These are phyloP conservation scores for Spathaspora jeffriesii DNA, from an alignment of 1,139 yeast genomes.

Conservation along the genomic window DNA sequence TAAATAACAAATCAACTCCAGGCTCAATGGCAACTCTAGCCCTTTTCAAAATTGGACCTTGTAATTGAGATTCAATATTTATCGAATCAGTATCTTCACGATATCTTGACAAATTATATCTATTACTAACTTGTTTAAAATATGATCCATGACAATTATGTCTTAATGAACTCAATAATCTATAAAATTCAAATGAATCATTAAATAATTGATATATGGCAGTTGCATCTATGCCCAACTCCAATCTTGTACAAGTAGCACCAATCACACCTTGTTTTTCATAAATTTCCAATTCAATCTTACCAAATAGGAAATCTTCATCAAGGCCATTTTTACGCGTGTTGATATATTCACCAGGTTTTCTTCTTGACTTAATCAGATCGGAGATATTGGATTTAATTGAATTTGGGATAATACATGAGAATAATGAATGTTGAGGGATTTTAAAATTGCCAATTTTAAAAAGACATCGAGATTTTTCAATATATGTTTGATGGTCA, in stretches of 20 bases:
- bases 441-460: background rate
- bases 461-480: background rate
- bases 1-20: conserved; percentile 4
- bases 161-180: background rate
- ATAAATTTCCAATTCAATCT: background rate
- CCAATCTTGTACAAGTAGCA: background rate
- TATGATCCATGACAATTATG: background rate
- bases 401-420: background rate
- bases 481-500: background rate
- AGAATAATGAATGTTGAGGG: background rate
- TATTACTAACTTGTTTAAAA: background rate
- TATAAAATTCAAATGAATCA: background rate
- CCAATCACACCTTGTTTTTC: background rate
- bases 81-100: conserved; percentile 2
- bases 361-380: background rate
- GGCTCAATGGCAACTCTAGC: conserved; percentile 2
- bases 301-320: background rate
- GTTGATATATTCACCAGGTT: background rate
- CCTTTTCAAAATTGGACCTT: background rate
- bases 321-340: background rate
- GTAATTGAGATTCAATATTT: conserved; percentile 4
- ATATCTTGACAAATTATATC: conserved; percentile 2
- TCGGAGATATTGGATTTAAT: background rate
- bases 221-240: background rate
- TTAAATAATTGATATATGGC: background rate